Evolutionary conservation across 306 rosid species (phyloP), one percentile per base, ranked within the genome.

Genomic region (Quercus suber): DNA sequence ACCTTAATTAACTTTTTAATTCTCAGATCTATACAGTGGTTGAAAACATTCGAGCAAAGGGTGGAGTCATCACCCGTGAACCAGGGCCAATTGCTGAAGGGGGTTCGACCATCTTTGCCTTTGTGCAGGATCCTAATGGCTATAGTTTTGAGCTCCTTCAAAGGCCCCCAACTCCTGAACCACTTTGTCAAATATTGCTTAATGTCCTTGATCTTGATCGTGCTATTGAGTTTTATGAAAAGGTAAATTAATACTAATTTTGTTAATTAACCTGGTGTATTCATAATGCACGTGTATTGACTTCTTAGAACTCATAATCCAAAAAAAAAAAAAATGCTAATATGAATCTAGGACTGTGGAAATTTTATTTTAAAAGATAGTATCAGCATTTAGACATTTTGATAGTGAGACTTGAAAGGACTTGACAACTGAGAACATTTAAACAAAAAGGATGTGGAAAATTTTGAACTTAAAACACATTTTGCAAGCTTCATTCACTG

Each of bases 81-180:
- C 97, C 97, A 58, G 98, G 92, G 69, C 97, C 97, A 19, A 94
- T 88, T 64, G 45, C 45, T 41, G 88, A 87, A 49, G 99, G 99
- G 20, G 97, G 94, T 73, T 53, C 80, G 33, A 7, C 80, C 67
- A 84, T 92, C 79, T 89, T 88, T 65, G 97, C 98, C 69, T 92
- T 91, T 81, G 94, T 86, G 77, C 90, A 90, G 88, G 99, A 95
- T 76, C 99, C 97, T 33, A 97, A 95, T 83, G 99, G 99, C 81
- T 95, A 95, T 73, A 4, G 9, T 9, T 95, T 92, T 85, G 97
- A 91, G 87, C 83, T 95, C 61, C 88, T 92, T 79, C 92, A 95
- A 86, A 86, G 99, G 75, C 82, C 83, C 57, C 78, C 92, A 52
- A 91, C 96, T 37, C 96, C 92, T 3, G 97, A 95, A 80, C 97